Evolutionary conservation across 306 rosid genomes (phyloP), one percentile per base, ranked within the genome.

Genomic region (Dalbergia cultrata): DNA sequence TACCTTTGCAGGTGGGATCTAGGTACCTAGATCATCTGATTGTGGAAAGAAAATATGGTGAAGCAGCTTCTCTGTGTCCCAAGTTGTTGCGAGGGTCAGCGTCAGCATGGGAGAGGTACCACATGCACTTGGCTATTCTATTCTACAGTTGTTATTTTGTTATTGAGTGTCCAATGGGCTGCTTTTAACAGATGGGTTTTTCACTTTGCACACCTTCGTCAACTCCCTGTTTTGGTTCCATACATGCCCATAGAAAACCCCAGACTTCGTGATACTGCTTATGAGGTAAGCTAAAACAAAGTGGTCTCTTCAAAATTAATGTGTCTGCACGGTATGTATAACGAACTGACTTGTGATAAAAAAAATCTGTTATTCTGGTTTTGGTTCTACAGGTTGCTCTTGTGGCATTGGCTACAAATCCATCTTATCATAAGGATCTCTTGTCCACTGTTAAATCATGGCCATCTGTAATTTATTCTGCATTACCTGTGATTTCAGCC

Each of bases 151-250:
- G 39, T 34, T 79, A 44, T 54, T 60, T 72, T 73, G 22, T 60
- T 80, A 81, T 78, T 79, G 82, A 87, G 75, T 87, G 69, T n/a
- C 67, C 58, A 72, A 34, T 58, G 70, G 56, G 54, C 50, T 53
- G 44, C 65, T 80, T 83, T 85, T 75, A 49, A 75, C 94, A 93
- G 98, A 85, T 95, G 98, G 99, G 98, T 93, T 78, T 95, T 95
- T 80, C 99, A 95, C 91, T 95, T 95, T 82, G 99, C 99, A 76
- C 99, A 95, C 80, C 92, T 92, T 67, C 97, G 98, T 63, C 99
- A 93, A 85, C 99, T 95, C 83, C 98, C 98, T 33, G 93, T 95
- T 71, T 85, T 95, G 76, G 99, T 92, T 75, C 97, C 94, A 67
- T 92, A 88, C 81, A 91, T 95, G 81, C 99, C 99, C 63, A 91